Base-by-base conservation (phyloP, 768 basidiomycete species). In the Pisolithus microcarpus region DNA sequence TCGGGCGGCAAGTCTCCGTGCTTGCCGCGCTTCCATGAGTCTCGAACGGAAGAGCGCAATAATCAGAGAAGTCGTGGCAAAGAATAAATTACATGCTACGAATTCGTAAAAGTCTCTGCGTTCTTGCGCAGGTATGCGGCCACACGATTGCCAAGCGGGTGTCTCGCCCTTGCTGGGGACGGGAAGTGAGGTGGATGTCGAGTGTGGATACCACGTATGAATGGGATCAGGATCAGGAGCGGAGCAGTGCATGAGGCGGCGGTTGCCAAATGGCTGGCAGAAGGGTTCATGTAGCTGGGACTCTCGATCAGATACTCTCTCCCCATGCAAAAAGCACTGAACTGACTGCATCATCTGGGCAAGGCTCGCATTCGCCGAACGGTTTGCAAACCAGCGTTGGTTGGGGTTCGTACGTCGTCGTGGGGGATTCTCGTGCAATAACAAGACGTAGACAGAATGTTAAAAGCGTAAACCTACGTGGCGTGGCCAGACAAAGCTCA, bases 211-310 rank as follows among this genome's bases (percentile, higher is more conserved):
- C 56, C 55, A 55, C 21, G 49, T 50, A 18, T 63, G 58, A 36
- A 50, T 18, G 56, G 56, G n/a, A 47, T 42, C 49, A 60, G 53
- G 30, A 58, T 65, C 58, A 53, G 61, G 63, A 34, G 34, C 34
- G 21, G 79, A 62, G 54, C 93, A 97, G 63, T 93, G 93, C 73
- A 94, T 76, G 38, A 92, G 77, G 18, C 89, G 82, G 21, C 94
- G 82, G 68, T 94, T 94, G 47, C 94, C 94, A 63, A 92, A 95
- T n/a, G 94, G 93, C 62, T 89, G 83, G 69, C 93, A 97, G 67
- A 87, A 95, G 2, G 93, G 92, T 71, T 93, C 81, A 59, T 83
- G 72, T 31, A 89, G 72, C 91, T 94, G 28, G 52, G 30, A 26
- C 26, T 26, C 26, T 26, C 18, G 4, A 37, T 54, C 48, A 56